These are phyloP conservation scores for Paraurostyla sp. DNA, from an alignment of 73 alveolate species.

Conservation along the genomic window DNA sequence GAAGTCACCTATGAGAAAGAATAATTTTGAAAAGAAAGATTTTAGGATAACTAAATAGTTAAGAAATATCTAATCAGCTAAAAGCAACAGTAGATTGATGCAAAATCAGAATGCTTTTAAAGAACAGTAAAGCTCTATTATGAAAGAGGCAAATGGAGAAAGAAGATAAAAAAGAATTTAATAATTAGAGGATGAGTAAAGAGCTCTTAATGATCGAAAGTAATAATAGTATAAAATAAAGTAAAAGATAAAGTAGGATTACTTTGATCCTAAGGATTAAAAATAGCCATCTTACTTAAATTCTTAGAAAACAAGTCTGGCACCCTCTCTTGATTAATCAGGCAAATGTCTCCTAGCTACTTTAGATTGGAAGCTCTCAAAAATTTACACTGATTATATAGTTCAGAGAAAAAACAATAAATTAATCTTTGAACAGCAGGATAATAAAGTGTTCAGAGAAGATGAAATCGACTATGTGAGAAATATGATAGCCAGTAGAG, in stretches of 20 bases:
- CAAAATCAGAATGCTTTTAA: neutral
- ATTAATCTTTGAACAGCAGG: neutral
- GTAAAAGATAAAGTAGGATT: conserved; percentile 36
- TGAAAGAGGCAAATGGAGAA: neutral
- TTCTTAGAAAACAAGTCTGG: neutral
- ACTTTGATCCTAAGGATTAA: neutral
- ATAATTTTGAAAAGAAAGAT: conserved; percentile 38
- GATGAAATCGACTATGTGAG: conserved; percentile 42
- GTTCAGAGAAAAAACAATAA: conserved; percentile 1
- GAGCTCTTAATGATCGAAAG: conserved; percentile 9
- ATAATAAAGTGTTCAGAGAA: conserved; percentile 3
- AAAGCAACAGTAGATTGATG: neutral
- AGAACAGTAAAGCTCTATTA: neutral
- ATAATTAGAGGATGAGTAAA: neutral
- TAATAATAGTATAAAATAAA: neutral
- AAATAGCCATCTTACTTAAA: neutral
- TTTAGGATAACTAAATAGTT: neutral
- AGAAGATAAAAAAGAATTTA: neutral
- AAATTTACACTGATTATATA: neutral
- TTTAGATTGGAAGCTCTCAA: conserved; percentile 39
- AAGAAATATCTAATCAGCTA: conserved; percentile 26
- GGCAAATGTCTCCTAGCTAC: neutral
- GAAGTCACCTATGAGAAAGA: conserved; percentile 9
- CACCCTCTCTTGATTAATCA: neutral
- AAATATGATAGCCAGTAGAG: conserved; percentile 2